Evolutionary conservation across 441 rosid genomes (phyloP), one percentile per base, ranked within the genome.

Genomic region (Capsella rubella): DNA sequence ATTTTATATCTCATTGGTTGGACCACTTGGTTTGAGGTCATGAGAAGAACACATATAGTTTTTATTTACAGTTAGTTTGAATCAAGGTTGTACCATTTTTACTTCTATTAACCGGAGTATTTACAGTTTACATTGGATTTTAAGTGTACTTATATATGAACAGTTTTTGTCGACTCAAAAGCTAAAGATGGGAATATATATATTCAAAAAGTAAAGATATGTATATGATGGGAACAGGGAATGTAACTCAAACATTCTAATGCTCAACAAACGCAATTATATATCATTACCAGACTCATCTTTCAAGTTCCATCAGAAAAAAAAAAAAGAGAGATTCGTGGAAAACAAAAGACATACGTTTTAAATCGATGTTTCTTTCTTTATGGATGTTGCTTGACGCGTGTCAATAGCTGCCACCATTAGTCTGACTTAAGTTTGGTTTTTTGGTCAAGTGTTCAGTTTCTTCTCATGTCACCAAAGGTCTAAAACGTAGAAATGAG

Each of bases 221-320:
- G 35, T 35, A 73, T 43, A 9, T 47, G 61, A 71, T 71, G 45
- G 59, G 55, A 51, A 16, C 10, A 18, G 11, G 53, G 28, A 49
- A 62, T 47, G 72, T 58, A 66, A 65, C 53, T 29, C 28, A 65
- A 49, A 49, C 53, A 49, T 49, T 49, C 28, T 12, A 73, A 65
- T 73, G 58, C 77, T 58, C 60, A 40, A 57, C 72, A 47, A 73
- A 64, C 71, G 43, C 25, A 64, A 55, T 10, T 32, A 64, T n/a
- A 64, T 46, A 64, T 14, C 11, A 12, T 10, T 8, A 56, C 66
- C 43, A 55, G 71, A 64, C 71, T 64, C 25, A 35, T 65, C 52
- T 65, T 65, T 59, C 66, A 73, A 16, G 59, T 65, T 65, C 66
- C 58, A 56, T 73, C 52, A 37, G 37, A 34, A 34, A 34, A 3